phyloP scores from a whole-genome alignment of 306 rosid genomes.

The Sphenostylis stenocarpa region DNA sequence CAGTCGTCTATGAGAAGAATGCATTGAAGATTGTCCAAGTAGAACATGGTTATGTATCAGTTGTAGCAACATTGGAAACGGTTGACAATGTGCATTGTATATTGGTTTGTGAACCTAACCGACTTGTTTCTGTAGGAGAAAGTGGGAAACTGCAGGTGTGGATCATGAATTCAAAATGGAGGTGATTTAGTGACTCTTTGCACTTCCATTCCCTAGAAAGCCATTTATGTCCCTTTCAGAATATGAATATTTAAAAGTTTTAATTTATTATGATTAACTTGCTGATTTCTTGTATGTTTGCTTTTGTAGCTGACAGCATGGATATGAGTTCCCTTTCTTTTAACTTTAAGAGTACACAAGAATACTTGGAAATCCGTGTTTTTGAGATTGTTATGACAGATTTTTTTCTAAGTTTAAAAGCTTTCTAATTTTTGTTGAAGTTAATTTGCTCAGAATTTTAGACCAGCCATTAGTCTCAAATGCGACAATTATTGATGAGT shows the following conservation, averaged over 20 bases:
- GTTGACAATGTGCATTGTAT: conserved; percentile 49
- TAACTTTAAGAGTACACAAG: conserved; percentile 1
- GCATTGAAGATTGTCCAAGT: conserved; percentile 77
- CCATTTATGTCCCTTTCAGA: conserved; percentile 16
- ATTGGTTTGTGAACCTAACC: conserved; percentile 75
- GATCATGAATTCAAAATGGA: conserved; percentile 89
- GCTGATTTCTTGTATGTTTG: conserved; percentile 19
- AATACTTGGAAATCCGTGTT: conserved; percentile 19
- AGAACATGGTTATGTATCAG: conserved; percentile 68
- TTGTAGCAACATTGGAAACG: conserved; percentile 58
- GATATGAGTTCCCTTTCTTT: conserved; percentile 7
- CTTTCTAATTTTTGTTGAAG: conserved; percentile 7
- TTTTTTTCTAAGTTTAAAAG: conserved; percentile 13
- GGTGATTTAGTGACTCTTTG: conserved; percentile 46
- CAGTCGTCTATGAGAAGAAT: conserved; percentile 55
- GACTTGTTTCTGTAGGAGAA: conserved; percentile 77
- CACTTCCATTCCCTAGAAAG: conserved; percentile 5
- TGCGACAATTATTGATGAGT: not conserved
- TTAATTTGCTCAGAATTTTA: conserved; percentile 4
- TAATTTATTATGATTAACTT: conserved; percentile 10
- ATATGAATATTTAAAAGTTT: not conserved
- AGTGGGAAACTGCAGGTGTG: conserved; percentile 85
- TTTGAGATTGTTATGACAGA: not conserved
- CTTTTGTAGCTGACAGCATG: conserved; percentile 2
- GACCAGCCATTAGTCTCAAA: not conserved